phyloP scores from a whole-genome alignment of 2,329 filamentous ascomycete genomes.

The Akanthomyces lecanii region DNA sequence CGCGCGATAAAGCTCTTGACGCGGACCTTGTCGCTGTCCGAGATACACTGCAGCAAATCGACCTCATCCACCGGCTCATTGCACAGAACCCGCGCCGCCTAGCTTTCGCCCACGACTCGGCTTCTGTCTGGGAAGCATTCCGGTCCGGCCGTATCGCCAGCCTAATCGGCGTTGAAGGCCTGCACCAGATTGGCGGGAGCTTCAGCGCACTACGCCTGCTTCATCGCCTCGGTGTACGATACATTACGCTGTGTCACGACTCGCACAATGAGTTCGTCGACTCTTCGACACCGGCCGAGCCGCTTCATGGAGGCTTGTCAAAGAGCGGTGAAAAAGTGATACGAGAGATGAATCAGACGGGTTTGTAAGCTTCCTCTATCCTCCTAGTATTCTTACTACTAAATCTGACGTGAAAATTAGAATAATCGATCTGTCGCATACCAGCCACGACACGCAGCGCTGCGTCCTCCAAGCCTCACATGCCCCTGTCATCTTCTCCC shows the following conservation, averaged over 20 bases:
- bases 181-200: constrained; percentile 85
- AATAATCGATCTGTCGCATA: no score
- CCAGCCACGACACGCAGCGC: no score
- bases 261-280: constrained; percentile 3
- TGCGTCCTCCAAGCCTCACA: no score
- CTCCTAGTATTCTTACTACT: no score
- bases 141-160: constrained; percentile 59
- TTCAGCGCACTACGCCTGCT: constrained; percentile 66
- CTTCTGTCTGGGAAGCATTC: constrained; percentile 56
- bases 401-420: no score
- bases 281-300: neutral
- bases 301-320: no score
- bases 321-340: no score
- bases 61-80: constrained; percentile 57
- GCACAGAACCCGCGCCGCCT: constrained; percentile 61
- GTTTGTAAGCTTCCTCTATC: no score
- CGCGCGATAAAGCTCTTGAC: no score
- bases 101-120: constrained; percentile 54
- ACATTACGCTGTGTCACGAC: constrained; percentile 80
- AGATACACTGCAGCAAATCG: constrained; percentile 56
- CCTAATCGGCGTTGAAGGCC: constrained; percentile 71
- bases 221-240: constrained; percentile 71
- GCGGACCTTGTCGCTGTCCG: no score
- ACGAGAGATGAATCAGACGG: no score
- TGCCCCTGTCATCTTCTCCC: no score